Percentiles rank a stretch among this genome's conserved stretches.
phyloP scores from a whole-genome alignment of 352 stramenopile species.

The Phytophthora citricola region DNA sequence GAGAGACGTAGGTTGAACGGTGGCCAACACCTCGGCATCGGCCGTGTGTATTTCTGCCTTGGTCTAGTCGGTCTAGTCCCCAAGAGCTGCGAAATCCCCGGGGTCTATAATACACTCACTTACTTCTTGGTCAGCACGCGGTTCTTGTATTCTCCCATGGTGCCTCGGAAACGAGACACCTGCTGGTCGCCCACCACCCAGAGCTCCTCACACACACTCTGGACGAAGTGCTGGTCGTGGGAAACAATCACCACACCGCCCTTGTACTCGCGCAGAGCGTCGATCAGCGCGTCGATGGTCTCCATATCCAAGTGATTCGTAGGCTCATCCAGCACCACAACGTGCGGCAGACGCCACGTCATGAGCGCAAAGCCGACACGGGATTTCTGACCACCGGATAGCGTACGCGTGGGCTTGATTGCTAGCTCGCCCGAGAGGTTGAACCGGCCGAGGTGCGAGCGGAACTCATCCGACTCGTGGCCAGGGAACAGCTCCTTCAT shows the following conservation, averaged over 20 bases:
- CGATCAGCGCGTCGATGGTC: constrained; percentile 93
- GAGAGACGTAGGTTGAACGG: too few relatives aligned
- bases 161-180: constrained; percentile 76
- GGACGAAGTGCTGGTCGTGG: constrained; percentile 99
- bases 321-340: constrained; percentile 97
- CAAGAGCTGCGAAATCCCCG: constrained; percentile 12
- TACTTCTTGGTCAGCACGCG: constrained; percentile 68
- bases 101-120: constrained; percentile 33
- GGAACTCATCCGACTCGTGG: constrained; percentile 89
- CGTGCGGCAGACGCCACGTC: constrained; percentile 95
- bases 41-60: constrained; percentile 13
- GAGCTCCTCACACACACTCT: constrained; percentile 94
- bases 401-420: constrained; percentile 93
- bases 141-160: constrained; percentile 88
- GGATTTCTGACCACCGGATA: constrained; percentile 97
- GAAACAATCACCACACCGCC: constrained; percentile 97
- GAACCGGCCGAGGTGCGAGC: constrained; percentile 95
- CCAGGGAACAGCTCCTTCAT: constrained; percentile 92
- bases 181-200: constrained; percentile 90
- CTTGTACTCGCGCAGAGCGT: constrained; percentile 96
- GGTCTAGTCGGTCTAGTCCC: constrained; percentile 17
- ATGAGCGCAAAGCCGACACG: constrained; percentile 95
- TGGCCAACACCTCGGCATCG: too few relatives aligned
- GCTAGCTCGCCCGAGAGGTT: constrained; percentile 96
- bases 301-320: constrained; percentile 97